Percentiles rank a stretch among this genome's conserved stretches.
phyloP scores from a whole-genome alignment of 495 filamentous ascomycete species.

The Penicillium alfredii region DNA sequence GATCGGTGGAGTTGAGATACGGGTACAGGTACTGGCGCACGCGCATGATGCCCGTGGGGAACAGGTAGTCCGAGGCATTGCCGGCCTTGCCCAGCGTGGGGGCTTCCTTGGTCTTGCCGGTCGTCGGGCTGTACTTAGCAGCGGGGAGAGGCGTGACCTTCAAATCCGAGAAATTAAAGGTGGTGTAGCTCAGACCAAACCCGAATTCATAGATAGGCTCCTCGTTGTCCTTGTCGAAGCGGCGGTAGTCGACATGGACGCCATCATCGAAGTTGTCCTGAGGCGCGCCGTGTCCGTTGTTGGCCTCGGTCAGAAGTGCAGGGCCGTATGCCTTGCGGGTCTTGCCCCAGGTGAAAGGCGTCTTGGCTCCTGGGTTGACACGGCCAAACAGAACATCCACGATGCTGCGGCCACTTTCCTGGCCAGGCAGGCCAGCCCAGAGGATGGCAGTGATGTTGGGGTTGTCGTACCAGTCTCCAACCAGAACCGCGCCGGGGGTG shows the following conservation, averaged over 20 bases:
- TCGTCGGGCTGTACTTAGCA: constrained; percentile 59
- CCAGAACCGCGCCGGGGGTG: constrained; percentile 70
- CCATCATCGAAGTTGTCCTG: constrained; percentile 83
- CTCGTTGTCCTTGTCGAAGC: constrained; percentile 70
- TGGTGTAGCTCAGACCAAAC: constrained; percentile 84
- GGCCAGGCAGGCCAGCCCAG: constrained; percentile 89
- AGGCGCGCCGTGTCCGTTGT: constrained; percentile 62
- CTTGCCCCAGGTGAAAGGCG: constrained; percentile 83
- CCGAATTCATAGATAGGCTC: constrained; percentile 88
- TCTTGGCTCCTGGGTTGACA: constrained; percentile 78
- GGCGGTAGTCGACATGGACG: constrained; percentile 89
- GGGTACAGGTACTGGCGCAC: constrained; percentile 75
- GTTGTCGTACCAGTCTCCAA: constrained; percentile 71
- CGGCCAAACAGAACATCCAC: constrained; percentile 86
- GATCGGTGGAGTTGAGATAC: constrained; percentile 73
- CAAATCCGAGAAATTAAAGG: constrained; percentile 72
- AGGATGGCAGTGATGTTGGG: constrained; percentile 93
- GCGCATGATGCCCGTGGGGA: constrained; percentile 57
- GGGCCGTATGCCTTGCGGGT: constrained; percentile 67
- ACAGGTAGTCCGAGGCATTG: constrained; percentile 65
- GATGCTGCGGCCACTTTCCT: constrained; percentile 88
- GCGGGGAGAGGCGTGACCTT: constrained; percentile 50
- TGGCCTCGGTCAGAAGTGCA: constrained; percentile 67
- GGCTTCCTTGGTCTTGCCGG: constrained; percentile 60
- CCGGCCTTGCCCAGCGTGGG: constrained; percentile 63